These are phyloP conservation scores for Colletotrichum coccodes DNA, from an alignment of 2,329 filamentous ascomycete species.

Conservation along the genomic window DNA sequence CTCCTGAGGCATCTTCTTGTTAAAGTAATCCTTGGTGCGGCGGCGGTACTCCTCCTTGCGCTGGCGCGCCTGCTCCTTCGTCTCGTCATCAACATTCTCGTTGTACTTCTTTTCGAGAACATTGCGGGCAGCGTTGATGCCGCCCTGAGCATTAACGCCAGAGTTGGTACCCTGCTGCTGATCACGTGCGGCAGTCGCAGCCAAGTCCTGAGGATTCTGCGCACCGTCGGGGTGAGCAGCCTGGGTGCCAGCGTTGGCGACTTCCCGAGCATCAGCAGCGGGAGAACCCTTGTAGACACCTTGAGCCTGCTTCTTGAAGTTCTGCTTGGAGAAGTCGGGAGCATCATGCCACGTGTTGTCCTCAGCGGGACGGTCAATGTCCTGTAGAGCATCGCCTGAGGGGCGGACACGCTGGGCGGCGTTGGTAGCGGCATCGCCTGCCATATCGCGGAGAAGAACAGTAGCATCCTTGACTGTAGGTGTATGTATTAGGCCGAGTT, in stretches of 20 bases:
- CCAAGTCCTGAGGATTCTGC: slow-evolving; percentile 63
- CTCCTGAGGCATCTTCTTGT: slow-evolving; percentile 89
- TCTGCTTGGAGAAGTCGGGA: slow-evolving; percentile 78
- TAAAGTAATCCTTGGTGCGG: slow-evolving; percentile 77
- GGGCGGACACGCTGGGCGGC: slow-evolving; percentile 82
- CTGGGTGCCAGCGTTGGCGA: slow-evolving; percentile 66
- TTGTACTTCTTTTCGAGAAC: slow-evolving; percentile 65
- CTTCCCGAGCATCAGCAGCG: slow-evolving; percentile 69
- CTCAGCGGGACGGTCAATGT: slow-evolving; percentile 85
- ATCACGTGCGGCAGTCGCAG: slow-evolving; percentile 55
- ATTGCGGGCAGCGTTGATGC: slow-evolving; percentile 53
- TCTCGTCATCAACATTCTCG: slow-evolving; percentile 74
- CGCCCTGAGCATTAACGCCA: slow-evolving; percentile 62
- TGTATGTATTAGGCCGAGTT: slow-evolving; percentile 31
- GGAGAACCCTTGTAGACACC: slow-evolving; percentile 65
- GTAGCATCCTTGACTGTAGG: slow-evolving; percentile 81
- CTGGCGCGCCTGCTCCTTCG: slow-evolving; percentile 58
- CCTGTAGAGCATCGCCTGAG: slow-evolving; percentile 77
- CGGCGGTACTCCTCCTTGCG: slow-evolving; percentile 55
- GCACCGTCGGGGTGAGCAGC: slow-evolving; percentile 65
- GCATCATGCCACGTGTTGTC: slow-evolving; percentile 95
- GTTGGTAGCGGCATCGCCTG: slow-evolving; percentile 86
- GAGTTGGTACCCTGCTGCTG: slow-evolving; percentile 54
- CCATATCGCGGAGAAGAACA: slow-evolving; percentile 87
- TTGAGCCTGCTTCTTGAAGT: slow-evolving; percentile 75